Evolutionary conservation across 176 grass and related monocot genomes (phyloP).

Genomic region (Guadua angustifolia): DNA sequence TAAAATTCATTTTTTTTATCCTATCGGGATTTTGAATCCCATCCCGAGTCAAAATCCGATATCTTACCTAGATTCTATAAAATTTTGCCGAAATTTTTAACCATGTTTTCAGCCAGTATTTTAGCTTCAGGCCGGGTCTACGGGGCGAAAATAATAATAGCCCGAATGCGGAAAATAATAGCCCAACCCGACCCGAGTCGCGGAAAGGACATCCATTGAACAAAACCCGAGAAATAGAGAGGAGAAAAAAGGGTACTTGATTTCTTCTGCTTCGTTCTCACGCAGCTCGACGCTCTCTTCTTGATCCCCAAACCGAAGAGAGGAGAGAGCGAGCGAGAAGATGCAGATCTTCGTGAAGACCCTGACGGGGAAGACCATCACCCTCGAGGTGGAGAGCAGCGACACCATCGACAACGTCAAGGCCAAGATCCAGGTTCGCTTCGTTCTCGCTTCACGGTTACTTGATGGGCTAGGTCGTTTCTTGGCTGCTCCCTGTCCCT

Average conservation of each 20-base stretch:
- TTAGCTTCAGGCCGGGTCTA: too few species aligned
- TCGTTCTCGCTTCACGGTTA: neutral
- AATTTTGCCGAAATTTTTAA: too few species aligned
- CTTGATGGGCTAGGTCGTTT: neutral
- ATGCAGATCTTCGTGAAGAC: constrained; percentile 85
- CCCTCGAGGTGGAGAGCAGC: constrained; percentile 96
- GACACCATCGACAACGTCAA: constrained; percentile 95
- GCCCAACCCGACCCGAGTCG: neutral
- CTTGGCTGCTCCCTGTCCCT: neutral
- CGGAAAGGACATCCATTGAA: neutral
- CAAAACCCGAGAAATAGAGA: neutral
- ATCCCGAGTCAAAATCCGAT: too few species aligned
- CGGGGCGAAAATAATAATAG: too few species aligned
- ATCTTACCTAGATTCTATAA: too few species aligned
- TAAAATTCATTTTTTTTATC: too few species aligned
- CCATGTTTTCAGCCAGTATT: too few species aligned
- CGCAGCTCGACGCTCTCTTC: neutral
- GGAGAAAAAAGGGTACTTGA: neutral
- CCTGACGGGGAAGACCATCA: constrained; percentile 88
- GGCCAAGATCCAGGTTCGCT: constrained; percentile 77
- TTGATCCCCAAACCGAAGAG: neutral
- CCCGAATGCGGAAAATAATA: too few species aligned
- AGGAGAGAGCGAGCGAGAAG: constrained; percentile 5
- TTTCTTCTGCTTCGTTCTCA: constrained; percentile 18
- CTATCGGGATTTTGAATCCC: too few species aligned